phyloP scores from a whole-genome alignment of 495 filamentous ascomycete genomes.

The Podospora pseudopauciseta region DNA sequence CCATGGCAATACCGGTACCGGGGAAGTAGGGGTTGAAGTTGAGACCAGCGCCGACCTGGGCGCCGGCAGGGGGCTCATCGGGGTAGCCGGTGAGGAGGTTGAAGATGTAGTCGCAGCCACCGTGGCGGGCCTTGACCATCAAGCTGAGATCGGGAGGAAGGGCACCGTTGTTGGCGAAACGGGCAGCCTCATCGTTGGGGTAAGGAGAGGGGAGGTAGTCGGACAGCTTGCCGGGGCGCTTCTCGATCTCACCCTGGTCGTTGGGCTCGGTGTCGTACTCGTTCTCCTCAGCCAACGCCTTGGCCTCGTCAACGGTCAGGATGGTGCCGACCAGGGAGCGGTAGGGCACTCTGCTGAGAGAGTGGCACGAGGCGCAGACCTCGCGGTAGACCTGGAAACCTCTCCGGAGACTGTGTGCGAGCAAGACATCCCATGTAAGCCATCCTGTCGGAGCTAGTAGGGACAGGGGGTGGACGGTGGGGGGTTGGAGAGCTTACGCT shows the following conservation, averaged over 20 bases:
- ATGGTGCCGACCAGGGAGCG: constrained; percentile 84
- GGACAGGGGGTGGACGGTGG: constrained; percentile 1
- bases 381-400: constrained; percentile 99
- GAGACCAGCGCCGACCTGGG: constrained; percentile 72
- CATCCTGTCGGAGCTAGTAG: background rate
- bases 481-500: constrained; percentile 59
- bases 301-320: constrained; percentile 96
- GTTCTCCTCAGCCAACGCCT: constrained; percentile 92
- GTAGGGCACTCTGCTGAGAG: constrained; percentile 89
- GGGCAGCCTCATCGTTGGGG: constrained; percentile 97
- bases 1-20: constrained; percentile 98
- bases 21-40: constrained; percentile 99
- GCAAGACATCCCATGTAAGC: constrained; percentile 13
- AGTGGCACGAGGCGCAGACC: constrained; percentile 97
- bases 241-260: constrained; percentile 94
- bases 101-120: constrained; percentile 98
- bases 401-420: constrained; percentile 73
- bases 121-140: constrained; percentile 96
- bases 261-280: constrained; percentile 99
- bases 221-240: constrained; percentile 95
- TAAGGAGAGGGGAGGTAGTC: constrained; percentile 95
- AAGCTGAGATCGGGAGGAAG: constrained; percentile 95
- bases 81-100: constrained; percentile 96
- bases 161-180: constrained; percentile 96
- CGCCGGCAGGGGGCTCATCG: constrained; percentile 90